phyloP scores from a whole-genome alignment of 2,329 filamentous ascomycete genomes.

The Ophiosphaerella narmari region DNA sequence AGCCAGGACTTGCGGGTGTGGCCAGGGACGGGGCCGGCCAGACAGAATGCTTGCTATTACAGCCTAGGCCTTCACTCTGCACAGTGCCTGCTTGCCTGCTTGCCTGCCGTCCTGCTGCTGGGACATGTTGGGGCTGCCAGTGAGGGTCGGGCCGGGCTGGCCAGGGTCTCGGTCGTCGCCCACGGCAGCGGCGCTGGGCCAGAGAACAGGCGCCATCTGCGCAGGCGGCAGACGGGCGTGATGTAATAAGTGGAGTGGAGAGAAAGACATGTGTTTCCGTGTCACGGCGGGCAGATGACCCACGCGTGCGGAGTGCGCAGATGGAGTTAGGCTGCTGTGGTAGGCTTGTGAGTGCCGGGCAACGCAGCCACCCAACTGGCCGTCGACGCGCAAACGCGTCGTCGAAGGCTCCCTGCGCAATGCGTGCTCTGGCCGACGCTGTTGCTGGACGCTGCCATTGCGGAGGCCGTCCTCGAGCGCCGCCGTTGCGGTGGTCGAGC shows the following conservation, averaged over 20 bases:
- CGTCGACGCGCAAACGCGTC: slow-evolving; percentile 33
- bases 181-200: slow-evolving; percentile 15
- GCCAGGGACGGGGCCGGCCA: too few species aligned
- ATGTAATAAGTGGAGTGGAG: slow-evolving; percentile 45
- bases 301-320: slow-evolving; percentile 25
- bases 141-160: slow-evolving; percentile 16
- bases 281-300: slow-evolving; percentile 42
- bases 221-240: slow-evolving; percentile 23
- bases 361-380: slow-evolving; percentile 45
- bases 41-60: too few species aligned
- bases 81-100: too few species aligned
- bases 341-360: slow-evolving; percentile 40
- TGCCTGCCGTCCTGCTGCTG: too few species aligned
- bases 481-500: slow-evolving; percentile 18
- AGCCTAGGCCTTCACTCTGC: too few species aligned
- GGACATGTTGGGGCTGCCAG: too few species aligned
- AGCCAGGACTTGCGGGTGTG: too few species aligned
- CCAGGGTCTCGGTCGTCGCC: slow-evolving; percentile 18
- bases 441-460: slow-evolving; percentile 1
- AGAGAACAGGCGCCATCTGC: slow-evolving; percentile 29
- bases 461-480: slow-evolving; percentile 4
- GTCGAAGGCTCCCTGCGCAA: slow-evolving; percentile 6
- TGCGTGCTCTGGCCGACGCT: background rate
- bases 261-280: slow-evolving; percentile 44
- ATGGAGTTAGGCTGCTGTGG: slow-evolving; percentile 37